These are phyloP conservation scores for Pestalotiopsis sp. DNA, from an alignment of 2,329 filamentous ascomycete genomes.

Conservation along the genomic window DNA sequence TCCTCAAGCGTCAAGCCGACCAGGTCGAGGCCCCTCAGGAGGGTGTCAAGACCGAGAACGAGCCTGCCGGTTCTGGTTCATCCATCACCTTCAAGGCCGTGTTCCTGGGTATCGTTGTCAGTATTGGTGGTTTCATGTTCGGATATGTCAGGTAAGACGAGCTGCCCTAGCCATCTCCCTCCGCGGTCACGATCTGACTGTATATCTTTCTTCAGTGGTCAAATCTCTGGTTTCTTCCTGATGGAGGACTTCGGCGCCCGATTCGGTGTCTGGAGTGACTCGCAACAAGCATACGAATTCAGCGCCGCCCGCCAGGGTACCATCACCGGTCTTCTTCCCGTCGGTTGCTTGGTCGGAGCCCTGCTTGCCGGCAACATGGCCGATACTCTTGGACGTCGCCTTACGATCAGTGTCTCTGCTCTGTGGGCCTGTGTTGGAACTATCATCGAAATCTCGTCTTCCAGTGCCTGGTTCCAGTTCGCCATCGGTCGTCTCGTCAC, in stretches of 20 bases:
- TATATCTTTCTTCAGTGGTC: constrained; percentile 44
- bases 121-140: constrained; percentile 61
- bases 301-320: constrained; percentile 63
- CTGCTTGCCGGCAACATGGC: constrained; percentile 62
- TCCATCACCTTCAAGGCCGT: constrained; percentile 40
- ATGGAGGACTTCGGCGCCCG: constrained; percentile 60
- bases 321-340: constrained; percentile 64
- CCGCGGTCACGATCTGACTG: neutral
- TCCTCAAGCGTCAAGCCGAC: constrained; percentile 29
- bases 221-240: constrained; percentile 63
- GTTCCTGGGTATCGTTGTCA: constrained; percentile 54
- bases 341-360: constrained; percentile 63
- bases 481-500: constrained; percentile 68
- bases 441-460: constrained; percentile 63
- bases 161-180: neutral
- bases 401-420: constrained; percentile 64
- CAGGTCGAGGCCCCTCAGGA: constrained; percentile 25
- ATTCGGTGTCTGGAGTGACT: constrained; percentile 47
- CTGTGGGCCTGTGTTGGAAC: constrained; percentile 68
- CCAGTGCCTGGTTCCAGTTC: constrained; percentile 63
- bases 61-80: constrained; percentile 17
- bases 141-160: constrained; percentile 55
- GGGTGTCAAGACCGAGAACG: constrained; percentile 15
- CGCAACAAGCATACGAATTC: constrained; percentile 48
- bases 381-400: constrained; percentile 62